These are phyloP conservation scores for Hyphopichia fennica DNA, from an alignment of 1,139 yeast species.

Conservation along the genomic window DNA sequence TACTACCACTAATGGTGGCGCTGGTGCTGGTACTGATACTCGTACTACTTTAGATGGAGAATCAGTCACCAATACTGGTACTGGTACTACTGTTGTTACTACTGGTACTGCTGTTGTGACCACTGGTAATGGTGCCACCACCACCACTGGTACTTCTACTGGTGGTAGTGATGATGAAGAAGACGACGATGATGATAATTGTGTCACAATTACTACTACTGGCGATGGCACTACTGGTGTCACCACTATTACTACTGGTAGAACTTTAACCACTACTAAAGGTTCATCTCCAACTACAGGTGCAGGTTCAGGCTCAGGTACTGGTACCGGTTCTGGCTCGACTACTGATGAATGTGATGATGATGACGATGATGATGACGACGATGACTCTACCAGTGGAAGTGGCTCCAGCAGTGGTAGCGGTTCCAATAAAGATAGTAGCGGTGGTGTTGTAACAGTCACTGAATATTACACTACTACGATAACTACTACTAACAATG, in stretches of 20 bases:
- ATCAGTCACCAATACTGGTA: too few species aligned
- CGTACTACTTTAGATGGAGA: background rate
- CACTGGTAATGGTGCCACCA: constrained; percentile 5
- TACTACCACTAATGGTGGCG: background rate
- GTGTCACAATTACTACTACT: constrained; percentile 4
- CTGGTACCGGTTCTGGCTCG: background rate
- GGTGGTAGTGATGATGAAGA: constrained; percentile 7
- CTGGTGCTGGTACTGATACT: background rate
- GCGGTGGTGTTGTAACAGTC: constrained; percentile 3
- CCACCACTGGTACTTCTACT: constrained; percentile 6
- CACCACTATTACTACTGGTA: background rate
- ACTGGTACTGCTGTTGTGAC: constrained; percentile 3
- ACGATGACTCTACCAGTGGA: constrained; percentile 3
- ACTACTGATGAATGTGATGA: constrained; percentile 2
- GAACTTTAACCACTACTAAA: constrained; percentile 9
- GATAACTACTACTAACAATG: constrained; percentile 1
- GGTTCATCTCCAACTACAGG: constrained; percentile 6
- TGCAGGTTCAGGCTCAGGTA: background rate
- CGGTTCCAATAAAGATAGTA: constrained; percentile 5
- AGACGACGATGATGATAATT: constrained; percentile 11
- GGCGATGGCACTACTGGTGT: background rate
- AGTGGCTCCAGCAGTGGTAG: constrained; percentile 7
- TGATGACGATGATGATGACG: constrained; percentile 6
- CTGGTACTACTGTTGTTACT: background rate
- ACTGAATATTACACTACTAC: constrained; percentile 2